phyloP scores from a whole-genome alignment of 306 rosid genomes.

The Citrullus colocynthis region DNA sequence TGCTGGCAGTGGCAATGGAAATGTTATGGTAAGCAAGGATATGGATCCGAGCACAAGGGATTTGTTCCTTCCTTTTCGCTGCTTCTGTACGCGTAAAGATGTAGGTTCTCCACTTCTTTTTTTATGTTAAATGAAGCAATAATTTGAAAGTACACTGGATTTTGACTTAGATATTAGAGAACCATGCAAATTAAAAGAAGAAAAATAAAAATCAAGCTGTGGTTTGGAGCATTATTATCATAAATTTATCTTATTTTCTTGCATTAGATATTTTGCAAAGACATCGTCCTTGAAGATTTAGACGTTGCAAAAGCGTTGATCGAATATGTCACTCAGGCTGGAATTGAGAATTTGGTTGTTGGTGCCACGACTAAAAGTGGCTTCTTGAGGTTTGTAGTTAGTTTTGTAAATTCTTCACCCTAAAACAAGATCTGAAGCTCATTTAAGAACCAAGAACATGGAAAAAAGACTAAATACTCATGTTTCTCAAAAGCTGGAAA shows the following conservation, averaged over 20 bases:
- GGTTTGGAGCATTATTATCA: neutral
- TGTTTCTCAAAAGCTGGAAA: neutral
- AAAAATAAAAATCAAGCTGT: neutral
- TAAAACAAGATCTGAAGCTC: neutral
- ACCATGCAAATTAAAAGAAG: neutral
- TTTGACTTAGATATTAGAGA: neutral
- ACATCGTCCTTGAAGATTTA: constrained; percentile 49
- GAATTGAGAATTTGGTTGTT: constrained; percentile 67
- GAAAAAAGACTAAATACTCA: neutral
- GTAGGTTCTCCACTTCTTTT: constrained; percentile 27
- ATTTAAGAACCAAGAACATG: neutral
- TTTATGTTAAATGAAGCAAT: neutral
- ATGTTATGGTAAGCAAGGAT: constrained; percentile 23
- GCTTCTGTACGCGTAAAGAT: constrained; percentile 79
- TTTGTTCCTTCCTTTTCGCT: constrained; percentile 73
- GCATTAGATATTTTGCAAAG: constrained; percentile 59
- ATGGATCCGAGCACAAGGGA: constrained; percentile 41
- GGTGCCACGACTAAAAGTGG: constrained; percentile 60
- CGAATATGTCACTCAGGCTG: constrained; percentile 41
- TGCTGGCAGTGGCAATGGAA: neutral
- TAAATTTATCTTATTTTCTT: neutral
- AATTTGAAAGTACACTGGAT: neutral
- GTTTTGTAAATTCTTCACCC: neutral
- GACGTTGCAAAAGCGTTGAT: constrained; percentile 55
- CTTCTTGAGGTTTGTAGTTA: constrained; percentile 44